These are phyloP conservation scores for Solanum pinnatisectum DNA, from an alignment of 257 asterid species.

Conservation along the genomic window DNA sequence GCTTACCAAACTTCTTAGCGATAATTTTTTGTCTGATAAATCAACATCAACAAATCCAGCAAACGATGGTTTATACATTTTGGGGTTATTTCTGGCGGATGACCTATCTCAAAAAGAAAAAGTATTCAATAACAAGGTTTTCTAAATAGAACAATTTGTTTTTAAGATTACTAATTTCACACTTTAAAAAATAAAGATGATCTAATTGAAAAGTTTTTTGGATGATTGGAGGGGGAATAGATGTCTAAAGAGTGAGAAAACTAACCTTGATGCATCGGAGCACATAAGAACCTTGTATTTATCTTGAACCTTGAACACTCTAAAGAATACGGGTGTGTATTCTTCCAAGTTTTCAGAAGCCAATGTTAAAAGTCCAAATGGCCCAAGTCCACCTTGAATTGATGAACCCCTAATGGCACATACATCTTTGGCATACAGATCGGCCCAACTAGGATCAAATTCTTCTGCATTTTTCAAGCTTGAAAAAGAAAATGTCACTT, in stretches of 20 bases:
- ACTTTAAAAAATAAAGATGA: neutral
- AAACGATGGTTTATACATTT: conserved; percentile 30
- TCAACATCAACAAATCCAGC: conserved; percentile 61
- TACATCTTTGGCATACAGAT: neutral
- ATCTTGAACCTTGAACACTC: neutral
- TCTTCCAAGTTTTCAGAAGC: neutral
- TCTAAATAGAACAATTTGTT: too few species aligned
- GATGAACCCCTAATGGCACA: neutral
- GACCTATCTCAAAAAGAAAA: neutral
- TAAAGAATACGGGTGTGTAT: neutral
- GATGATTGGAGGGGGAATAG: neutral
- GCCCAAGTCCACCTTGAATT: neutral
- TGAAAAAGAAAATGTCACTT: neutral
- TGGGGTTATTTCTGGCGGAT: neutral
- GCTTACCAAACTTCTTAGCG: conserved; percentile 58
- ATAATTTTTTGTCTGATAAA: conserved; percentile 37
- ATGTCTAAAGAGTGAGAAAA: neutral
- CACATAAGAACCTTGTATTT: neutral
- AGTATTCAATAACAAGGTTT: neutral
- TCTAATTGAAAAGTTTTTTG: too few species aligned
- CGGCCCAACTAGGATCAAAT: neutral
- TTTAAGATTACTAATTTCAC: too few species aligned
- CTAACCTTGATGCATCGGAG: neutral
- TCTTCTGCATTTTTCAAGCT: neutral
- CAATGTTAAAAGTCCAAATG: neutral